Base-by-base conservation (phyloP, 2,329 filamentous ascomycete genomes). In the Botrytis byssoidea region DNA sequence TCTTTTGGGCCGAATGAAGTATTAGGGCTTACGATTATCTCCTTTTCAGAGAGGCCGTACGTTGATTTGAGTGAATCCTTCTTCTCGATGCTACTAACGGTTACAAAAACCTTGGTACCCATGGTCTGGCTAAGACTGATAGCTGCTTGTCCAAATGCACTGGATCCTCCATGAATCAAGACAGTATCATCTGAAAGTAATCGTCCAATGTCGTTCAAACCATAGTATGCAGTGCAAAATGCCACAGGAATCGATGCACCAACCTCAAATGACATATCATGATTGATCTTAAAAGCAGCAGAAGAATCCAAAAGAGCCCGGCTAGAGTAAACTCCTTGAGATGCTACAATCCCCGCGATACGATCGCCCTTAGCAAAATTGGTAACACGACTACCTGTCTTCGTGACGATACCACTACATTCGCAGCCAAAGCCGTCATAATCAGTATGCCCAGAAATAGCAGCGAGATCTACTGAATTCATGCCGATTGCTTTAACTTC, bases 21-120 rank as follows among this genome's bases (percentile, higher is more conserved):
- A 40, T 82, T 81, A 8, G 81, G 78, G 40, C 82, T 80, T 65
- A 78, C 77, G 5, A 88, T 75, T 20, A 88, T 84, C 29, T 80
- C 80, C 1, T 81, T 74, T 0, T 79, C 67, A 0, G 82, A 78
- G 10, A 88, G 80, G 4, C 82, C 75, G 65, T 79, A 81, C 0
- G 48, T 71, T 1, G 74, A 65, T 20, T 76, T 75, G 1, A 85
- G 70, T 9, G 51, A 73, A 0, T 74, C 60, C 59, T 74, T 77
- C 44, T 76, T 75, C 9, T 78, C 74, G 1, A 71, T n/a, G 32
- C 37, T 79, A 5, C 76, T 74, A 16, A 77, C 77, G 0, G 80
- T 82, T 6, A 76, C 76, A 63, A 79, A 82, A 2, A 83, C 72
- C 3, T 79, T 74, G 37, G 77, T 76, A 29, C 77, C 76, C 18